A percentile compares a stretch with the other conserved stretches of the same genome.
Conservation (phyloP, 495 filamentous ascomycete species). For the Penicillium arizonense region DNA sequence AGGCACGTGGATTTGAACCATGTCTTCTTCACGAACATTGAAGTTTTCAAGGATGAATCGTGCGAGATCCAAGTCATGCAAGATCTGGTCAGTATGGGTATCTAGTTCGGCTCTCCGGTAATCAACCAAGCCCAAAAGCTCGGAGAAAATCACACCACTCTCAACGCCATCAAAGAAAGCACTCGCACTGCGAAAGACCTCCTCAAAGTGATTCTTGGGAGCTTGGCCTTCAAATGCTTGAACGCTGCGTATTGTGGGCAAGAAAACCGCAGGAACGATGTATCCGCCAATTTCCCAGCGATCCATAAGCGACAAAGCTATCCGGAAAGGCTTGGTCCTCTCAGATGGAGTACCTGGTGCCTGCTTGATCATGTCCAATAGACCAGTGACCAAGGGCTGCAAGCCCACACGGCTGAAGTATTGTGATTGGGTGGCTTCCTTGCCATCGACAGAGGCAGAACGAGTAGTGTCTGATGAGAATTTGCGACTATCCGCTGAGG, state of each 20-base stretch:
- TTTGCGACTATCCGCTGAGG: constrained; percentile 45
- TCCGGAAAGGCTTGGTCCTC: constrained; percentile 81
- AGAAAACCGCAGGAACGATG: constrained; percentile 82
- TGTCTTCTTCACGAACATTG: constrained; percentile 94
- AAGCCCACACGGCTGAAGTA: constrained; percentile 85
- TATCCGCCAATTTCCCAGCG: constrained; percentile 93
- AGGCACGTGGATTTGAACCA: constrained; percentile 84
- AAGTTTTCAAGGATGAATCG: constrained; percentile 83
- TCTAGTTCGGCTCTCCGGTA: constrained; percentile 29
- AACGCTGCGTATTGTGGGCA: constrained; percentile 79
- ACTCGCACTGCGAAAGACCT: constrained; percentile 88
- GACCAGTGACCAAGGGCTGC: constrained; percentile 66
- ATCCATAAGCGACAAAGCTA: constrained; percentile 95
- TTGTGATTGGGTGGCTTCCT: constrained; percentile 48
- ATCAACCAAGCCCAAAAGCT: constrained; percentile 59
- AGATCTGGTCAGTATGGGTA: constrained; percentile 45
- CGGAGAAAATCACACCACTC: constrained; percentile 86
- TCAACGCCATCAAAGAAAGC: constrained; percentile 98
- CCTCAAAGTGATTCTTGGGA: constrained; percentile 66
- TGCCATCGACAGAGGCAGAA: constrained; percentile 35
- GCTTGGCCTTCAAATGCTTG: constrained; percentile 63
- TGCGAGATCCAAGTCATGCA: constrained; percentile 60
- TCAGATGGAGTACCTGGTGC: constrained; percentile 58
- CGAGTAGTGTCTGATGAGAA: constrained; percentile 46
- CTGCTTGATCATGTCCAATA: constrained; percentile 72